Evolutionary conservation across 2,329 filamentous ascomycete genomes (phyloP).

Genomic region (Aspergillus terreus): DNA sequence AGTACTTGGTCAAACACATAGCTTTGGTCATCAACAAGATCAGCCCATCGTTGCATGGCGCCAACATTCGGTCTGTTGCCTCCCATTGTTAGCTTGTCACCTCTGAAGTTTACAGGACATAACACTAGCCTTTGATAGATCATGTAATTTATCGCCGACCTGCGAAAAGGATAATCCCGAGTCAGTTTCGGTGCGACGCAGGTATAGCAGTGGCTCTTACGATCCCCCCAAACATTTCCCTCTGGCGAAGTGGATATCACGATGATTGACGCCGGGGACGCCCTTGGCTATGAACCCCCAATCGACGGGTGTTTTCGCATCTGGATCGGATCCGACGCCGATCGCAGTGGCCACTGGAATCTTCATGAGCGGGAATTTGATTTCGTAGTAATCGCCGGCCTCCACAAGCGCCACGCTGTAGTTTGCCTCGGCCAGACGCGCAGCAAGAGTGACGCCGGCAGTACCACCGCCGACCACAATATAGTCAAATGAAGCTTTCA

Average conservation of each 20-base stretch:
- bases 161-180: constrained; percentile 3
- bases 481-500: constrained; percentile 25
- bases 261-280: constrained; percentile 46
- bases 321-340: constrained; percentile 19
- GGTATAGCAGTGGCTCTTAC: constrained; percentile 13
- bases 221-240: constrained; percentile 28
- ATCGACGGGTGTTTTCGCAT: constrained; percentile 45
- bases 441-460: constrained; percentile 42
- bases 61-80: constrained; percentile 20
- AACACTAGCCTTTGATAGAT: constrained; percentile 27
- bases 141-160: constrained; percentile 32
- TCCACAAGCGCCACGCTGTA: constrained; percentile 39
- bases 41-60: constrained; percentile 31
- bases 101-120: neutral
- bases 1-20: constrained; percentile 29
- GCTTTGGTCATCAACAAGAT: constrained; percentile 27
- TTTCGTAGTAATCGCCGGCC: constrained; percentile 47
- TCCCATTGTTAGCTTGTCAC: neutral
- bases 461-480: constrained; percentile 38
- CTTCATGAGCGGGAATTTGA: constrained; percentile 52
- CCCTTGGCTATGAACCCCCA: constrained; percentile 46
- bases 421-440: constrained; percentile 49
- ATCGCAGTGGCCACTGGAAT: constrained; percentile 34
- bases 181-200: neutral
- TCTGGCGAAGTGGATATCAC: constrained; percentile 26